A percentile compares a stretch with the other conserved stretches of the same genome.
These are phyloP conservation scores for Aleurites moluccanus DNA, from an alignment of 441 rosid species.

Conservation along the genomic window DNA sequence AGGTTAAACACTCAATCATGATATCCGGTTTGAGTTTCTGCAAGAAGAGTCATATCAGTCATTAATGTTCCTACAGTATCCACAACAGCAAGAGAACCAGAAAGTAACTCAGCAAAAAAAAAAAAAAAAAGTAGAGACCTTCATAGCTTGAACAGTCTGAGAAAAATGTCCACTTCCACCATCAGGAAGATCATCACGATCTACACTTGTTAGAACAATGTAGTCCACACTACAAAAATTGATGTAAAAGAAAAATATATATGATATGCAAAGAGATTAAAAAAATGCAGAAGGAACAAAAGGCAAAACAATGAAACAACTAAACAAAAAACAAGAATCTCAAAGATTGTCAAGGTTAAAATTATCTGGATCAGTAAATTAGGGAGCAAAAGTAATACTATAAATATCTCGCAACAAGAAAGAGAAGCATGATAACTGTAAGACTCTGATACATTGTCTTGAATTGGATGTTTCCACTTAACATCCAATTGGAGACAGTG, in stretches of 20 bases:
- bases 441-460: not conserved
- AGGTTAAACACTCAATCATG: constrained; percentile 96
- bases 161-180: constrained; percentile 99
- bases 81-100: not conserved
- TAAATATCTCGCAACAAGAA: not conserved
- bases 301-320: not conserved
- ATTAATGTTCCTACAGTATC: not conserved
- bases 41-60: constrained; percentile 16
- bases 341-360: not conserved
- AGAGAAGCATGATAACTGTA: not conserved
- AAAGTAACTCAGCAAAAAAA: not conserved
- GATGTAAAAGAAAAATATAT: not conserved
- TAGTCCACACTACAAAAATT: constrained; percentile 76
- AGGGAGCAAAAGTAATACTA: not conserved
- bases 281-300: not conserved
- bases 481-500: not conserved
- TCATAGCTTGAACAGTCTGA: constrained; percentile 83
- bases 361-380: not conserved
- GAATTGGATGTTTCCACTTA: not conserved
- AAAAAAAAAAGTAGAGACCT: constrained; percentile 46
- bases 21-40: constrained; percentile 86
- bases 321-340: not conserved
- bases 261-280: not conserved
- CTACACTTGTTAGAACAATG: constrained; percentile 94
- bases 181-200: constrained; percentile 96